Evolutionary conservation across 2,329 filamentous ascomycete species (phyloP).

Genomic region (Ceratocystis smalleyi): DNA sequence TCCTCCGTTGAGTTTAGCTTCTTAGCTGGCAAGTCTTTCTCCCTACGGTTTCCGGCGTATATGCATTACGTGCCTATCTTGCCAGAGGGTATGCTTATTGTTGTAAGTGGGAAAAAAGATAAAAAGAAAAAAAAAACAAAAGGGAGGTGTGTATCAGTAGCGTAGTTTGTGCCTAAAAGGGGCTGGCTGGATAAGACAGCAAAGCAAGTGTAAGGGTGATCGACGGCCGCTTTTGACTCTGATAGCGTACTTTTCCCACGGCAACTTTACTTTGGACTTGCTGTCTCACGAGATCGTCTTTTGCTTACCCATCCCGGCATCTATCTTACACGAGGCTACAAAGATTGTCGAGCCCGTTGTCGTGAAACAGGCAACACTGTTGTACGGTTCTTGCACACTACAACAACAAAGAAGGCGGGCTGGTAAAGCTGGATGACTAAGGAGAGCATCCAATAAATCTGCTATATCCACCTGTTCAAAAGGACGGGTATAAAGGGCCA

Average conservation of each 20-base stretch:
- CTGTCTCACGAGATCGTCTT: background rate
- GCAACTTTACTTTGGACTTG: background rate
- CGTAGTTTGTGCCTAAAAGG: background rate
- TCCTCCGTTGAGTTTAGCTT: too few species aligned
- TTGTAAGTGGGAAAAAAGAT: background rate
- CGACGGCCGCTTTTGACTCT: background rate
- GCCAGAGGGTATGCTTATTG: background rate
- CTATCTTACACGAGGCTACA: background rate
- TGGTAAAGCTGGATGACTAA: background rate
- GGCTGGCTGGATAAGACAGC: background rate
- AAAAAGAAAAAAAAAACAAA: too few species aligned
- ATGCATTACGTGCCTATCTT: background rate
- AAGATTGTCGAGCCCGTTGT: background rate
- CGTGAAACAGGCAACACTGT: background rate
- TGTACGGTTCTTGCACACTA: background rate
- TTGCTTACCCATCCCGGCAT: background rate
- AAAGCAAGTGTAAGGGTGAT: background rate
- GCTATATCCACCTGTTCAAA: background rate
- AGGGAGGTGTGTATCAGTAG: too few species aligned
- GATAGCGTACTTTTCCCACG: background rate
- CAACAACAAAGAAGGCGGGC: background rate
- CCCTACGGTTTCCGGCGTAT: conserved; percentile 5
- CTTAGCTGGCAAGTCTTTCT: background rate
- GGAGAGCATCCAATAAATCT: background rate
- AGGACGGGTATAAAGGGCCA: background rate